phyloP scores from a whole-genome alignment of 2,329 filamentous ascomycete genomes.

The Paraphoma sp. region DNA sequence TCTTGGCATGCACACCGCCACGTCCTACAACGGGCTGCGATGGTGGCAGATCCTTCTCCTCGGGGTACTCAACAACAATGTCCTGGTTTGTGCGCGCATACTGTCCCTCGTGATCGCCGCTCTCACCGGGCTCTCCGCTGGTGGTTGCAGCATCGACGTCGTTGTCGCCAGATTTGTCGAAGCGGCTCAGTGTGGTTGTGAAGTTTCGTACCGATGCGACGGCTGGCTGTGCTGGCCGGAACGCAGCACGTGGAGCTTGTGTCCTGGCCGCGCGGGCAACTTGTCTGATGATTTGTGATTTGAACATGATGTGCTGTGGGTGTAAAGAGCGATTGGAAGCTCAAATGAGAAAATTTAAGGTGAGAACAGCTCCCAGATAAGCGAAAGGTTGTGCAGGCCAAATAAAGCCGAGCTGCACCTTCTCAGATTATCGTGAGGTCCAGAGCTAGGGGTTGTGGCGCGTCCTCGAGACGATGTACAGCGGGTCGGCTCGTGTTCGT shows the following conservation, averaged over 20 bases:
- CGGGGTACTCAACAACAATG: slow-evolving; percentile 80
- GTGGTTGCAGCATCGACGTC: slow-evolving; percentile 45
- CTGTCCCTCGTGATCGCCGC: slow-evolving; percentile 65
- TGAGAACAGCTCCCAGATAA: slow-evolving; percentile 7
- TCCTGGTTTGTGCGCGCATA: slow-evolving; percentile 82
- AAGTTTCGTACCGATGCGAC: slow-evolving; percentile 33
- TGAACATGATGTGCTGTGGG: slow-evolving; percentile 35
- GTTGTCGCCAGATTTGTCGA: slow-evolving; percentile 30
- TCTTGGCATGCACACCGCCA: slow-evolving; percentile 81
- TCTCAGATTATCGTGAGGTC: slow-evolving; percentile 14
- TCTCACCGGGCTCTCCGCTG: slow-evolving; percentile 47
- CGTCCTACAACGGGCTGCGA: slow-evolving; percentile 75
- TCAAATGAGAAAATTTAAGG: slow-evolving; percentile 1
- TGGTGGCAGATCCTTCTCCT: slow-evolving; percentile 74
- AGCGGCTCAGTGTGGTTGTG: slow-evolving; percentile 32
- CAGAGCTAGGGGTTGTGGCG: neutral
- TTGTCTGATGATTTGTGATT: slow-evolving; percentile 39
- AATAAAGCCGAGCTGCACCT: neutral
- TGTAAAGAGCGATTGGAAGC: slow-evolving; percentile 12
- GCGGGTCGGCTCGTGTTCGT: slow-evolving; percentile 15
- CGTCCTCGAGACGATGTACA: slow-evolving; percentile 2
- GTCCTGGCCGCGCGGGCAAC: slow-evolving; percentile 32
- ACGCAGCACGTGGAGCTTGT: slow-evolving; percentile 36
- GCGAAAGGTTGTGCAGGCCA: slow-evolving; percentile 9
- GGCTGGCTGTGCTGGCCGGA: slow-evolving; percentile 25